These are phyloP conservation scores for Phytophthora pini DNA, from an alignment of 352 stramenopile species.

Conservation along the genomic window DNA sequence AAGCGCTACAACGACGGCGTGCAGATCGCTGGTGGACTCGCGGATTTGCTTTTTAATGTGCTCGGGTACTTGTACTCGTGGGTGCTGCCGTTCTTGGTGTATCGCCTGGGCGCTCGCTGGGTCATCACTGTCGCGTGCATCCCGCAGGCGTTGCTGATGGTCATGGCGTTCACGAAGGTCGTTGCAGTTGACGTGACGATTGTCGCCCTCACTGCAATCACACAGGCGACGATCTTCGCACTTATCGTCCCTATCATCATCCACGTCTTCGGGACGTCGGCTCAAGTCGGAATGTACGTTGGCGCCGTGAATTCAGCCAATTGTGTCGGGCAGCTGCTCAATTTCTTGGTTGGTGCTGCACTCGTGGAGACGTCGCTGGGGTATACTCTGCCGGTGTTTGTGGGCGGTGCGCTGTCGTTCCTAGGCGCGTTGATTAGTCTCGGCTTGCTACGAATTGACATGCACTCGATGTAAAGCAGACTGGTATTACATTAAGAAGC, in stretches of 20 bases:
- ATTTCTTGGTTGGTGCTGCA: conserved; percentile 64
- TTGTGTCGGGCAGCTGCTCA: conserved; percentile 75
- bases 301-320: conserved; percentile 80
- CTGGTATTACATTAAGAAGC: too few species aligned
- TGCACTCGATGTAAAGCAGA: conserved; percentile 70
- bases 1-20: conserved; percentile 61
- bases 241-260: conserved; percentile 78
- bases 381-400: conserved; percentile 68
- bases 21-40: conserved; percentile 50
- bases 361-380: conserved; percentile 71
- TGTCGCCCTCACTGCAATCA: conserved; percentile 54
- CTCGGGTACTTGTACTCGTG: conserved; percentile 60
- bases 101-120: conserved; percentile 47
- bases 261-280: conserved; percentile 60
- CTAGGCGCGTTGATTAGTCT: conserved; percentile 68
- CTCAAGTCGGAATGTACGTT: conserved; percentile 73
- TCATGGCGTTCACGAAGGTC: conserved; percentile 58
- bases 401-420: conserved; percentile 71
- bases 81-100: conserved; percentile 53
- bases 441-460: conserved; percentile 70
- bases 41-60: conserved; percentile 64
- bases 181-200: conserved; percentile 53
- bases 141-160: conserved; percentile 57
- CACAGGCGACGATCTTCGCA: conserved; percentile 66
- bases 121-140: conserved; percentile 50